Conservation (phyloP, 1,139 yeast genomes). For the Candida tetrigidarum region DNA sequence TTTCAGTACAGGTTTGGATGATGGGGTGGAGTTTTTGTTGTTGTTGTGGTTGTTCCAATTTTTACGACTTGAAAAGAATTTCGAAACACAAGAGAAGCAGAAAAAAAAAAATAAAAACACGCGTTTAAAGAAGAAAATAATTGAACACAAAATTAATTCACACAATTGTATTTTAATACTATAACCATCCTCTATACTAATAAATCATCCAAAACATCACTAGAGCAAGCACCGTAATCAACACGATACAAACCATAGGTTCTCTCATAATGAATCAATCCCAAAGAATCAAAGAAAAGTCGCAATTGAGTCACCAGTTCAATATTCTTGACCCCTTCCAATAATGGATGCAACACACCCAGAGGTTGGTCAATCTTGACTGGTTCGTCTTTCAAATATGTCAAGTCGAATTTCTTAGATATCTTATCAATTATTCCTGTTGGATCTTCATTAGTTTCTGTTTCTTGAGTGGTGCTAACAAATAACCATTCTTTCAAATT, state of each 20-base stretch:
- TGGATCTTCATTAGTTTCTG: slow-evolving; percentile 38
- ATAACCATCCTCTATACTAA: slow-evolving; percentile 5
- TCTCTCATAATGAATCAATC: slow-evolving; percentile 75
- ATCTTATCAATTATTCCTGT: slow-evolving; percentile 48
- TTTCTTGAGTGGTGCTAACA: slow-evolving; percentile 71
- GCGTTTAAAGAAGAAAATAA: neutral
- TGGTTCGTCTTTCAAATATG: slow-evolving; percentile 37
- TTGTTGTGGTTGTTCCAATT: neutral
- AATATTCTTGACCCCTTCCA: slow-evolving; percentile 48
- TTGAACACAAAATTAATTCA: neutral
- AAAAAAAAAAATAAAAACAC: neutral
- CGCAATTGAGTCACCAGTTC: slow-evolving; percentile 56
- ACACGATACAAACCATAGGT: slow-evolving; percentile 58
- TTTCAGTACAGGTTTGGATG: neutral
- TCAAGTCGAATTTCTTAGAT: slow-evolving; percentile 44
- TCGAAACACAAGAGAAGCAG: neutral
- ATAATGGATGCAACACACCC: slow-evolving; percentile 44
- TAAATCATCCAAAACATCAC: slow-evolving; percentile 58
- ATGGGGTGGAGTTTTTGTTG: neutral
- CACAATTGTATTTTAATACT: no score
- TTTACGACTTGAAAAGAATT: neutral
- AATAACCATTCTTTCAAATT: slow-evolving; percentile 86
- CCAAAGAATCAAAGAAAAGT: slow-evolving; percentile 70
- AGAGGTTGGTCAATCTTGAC: slow-evolving; percentile 25
- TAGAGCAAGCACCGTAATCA: slow-evolving; percentile 53